Conservation (phyloP, 78 protist species). For the Diacronema lutheri region DNA sequence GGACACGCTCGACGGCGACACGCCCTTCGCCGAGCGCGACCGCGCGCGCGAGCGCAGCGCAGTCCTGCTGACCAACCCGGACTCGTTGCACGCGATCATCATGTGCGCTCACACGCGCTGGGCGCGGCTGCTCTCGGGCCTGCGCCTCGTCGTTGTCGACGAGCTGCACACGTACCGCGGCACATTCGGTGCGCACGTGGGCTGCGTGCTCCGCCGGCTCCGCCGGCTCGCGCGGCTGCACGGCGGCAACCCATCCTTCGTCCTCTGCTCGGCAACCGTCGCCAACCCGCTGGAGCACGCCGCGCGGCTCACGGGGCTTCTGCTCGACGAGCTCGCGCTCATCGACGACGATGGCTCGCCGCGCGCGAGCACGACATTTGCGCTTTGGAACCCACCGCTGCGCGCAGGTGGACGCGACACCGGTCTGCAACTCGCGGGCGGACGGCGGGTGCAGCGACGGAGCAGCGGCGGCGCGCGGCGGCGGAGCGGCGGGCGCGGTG, state of each 20-base stretch:
- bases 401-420: too few relatives aligned
- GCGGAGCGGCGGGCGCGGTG: too few relatives aligned
- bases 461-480: too few relatives aligned
- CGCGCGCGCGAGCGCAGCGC: background rate
- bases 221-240: slow-evolving; percentile 16
- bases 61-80: slow-evolving; percentile 58
- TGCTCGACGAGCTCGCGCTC: background rate
- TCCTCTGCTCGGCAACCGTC: slow-evolving; percentile 52
- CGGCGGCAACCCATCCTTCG: background rate
- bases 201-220: slow-evolving; percentile 44
- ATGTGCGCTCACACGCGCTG: slow-evolving; percentile 36
- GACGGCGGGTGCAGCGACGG: too few relatives aligned
- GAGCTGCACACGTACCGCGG: slow-evolving; percentile 58
- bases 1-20: slow-evolving; percentile 42
- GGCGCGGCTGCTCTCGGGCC: background rate
- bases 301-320: background rate
- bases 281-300: slow-evolving; percentile 42
- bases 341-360: slow-evolving; percentile 43
- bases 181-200: slow-evolving; percentile 59
- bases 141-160: slow-evolving; percentile 30
- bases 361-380: background rate
- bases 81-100: slow-evolving; percentile 46
- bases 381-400: slow-evolving; percentile 43
- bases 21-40: background rate
- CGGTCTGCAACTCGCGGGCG: too few relatives aligned